Base-by-base conservation (phyloP, 139 green algal species). In the Tetradesmus lagerheimii region DNA sequence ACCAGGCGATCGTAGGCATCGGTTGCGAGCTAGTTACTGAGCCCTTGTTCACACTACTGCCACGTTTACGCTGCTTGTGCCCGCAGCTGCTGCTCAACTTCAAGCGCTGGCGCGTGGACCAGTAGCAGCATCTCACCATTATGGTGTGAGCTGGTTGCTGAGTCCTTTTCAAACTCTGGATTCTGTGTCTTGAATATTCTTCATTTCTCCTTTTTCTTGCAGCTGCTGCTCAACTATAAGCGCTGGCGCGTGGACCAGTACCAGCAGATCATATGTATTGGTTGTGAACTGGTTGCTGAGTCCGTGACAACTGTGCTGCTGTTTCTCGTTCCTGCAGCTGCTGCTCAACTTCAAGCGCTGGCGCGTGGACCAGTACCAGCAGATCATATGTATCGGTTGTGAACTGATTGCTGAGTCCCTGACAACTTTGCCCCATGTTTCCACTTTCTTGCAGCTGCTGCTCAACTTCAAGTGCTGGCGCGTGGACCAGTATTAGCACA, bases 111-210 rank as follows among this genome's bases (percentile, higher is more conserved):
- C 57, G 57, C 39, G 82, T 98, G 12, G 80, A 95, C 2, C 91
- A 96, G 88, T 99, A 99, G 92, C 50, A 94, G 39, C 80, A 85
- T 1, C 87, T 96, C n/a, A n/a, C n/a, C n/a, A n/a, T n/a, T n/a
- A n/a, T n/a, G n/a, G n/a, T n/a, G n/a, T n/a, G n/a, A n/a, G n/a
- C n/a, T n/a, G n/a, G n/a, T n/a, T n/a, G n/a, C n/a, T n/a, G n/a
- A n/a, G n/a, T n/a, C n/a, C n/a, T n/a, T n/a, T n/a, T n/a, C n/a
- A n/a, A n/a, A n/a, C n/a, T n/a, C n/a, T n/a, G n/a, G n/a, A n/a
- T n/a, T n/a, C n/a, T n/a, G n/a, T n/a, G n/a, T n/a, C n/a, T n/a
- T n/a, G n/a, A n/a, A n/a, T n/a, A n/a, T n/a, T n/a, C n/a, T n/a
- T n/a, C n/a, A n/a, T n/a, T n/a, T n/a, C n/a, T 57, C 45, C 45